Evolutionary conservation across 129 eudicot genomes (phyloP).

Genomic region (Glebionis coronaria): DNA sequence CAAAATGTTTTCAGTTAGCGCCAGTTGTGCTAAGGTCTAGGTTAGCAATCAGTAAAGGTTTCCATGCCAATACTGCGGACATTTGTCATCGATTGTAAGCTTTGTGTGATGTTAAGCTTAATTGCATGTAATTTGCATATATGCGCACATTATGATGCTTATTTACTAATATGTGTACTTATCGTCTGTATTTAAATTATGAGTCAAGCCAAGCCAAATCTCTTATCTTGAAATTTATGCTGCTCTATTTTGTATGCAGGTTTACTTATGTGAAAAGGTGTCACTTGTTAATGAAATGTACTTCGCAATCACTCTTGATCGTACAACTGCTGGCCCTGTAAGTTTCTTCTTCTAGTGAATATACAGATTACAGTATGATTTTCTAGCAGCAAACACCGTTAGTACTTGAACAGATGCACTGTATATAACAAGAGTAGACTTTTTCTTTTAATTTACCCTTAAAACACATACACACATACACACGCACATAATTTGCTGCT

Average conservation of each 20-base stretch:
- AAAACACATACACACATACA: neutral
- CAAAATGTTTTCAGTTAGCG: neutral
- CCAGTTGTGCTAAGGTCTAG: conserved; percentile 1
- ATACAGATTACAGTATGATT: neutral
- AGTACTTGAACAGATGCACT: conserved; percentile 14
- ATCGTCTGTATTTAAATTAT: neutral
- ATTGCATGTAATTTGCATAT: neutral
- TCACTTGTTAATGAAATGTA: conserved; percentile 96
- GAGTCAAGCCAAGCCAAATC: neutral
- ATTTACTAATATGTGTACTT: neutral
- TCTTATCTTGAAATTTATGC: conserved; percentile 4
- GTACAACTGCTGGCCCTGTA: conserved; percentile 96
- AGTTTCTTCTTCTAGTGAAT: conserved; percentile 28
- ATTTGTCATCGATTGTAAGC: neutral
- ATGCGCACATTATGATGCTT: neutral
- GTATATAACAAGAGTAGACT: neutral
- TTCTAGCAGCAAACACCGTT: neutral
- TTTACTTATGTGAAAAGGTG: conserved; percentile 84
- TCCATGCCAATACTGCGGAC: neutral
- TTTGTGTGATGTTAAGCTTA: neutral
- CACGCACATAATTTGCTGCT: conserved; percentile 12
- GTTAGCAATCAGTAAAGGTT: conserved; percentile 3
- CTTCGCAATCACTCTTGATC: conserved; percentile 97
- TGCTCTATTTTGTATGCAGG: conserved; percentile 41
- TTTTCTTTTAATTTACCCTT: neutral